phyloP scores from a whole-genome alignment of 2,329 filamentous ascomycete genomes.

The Lasiodiplodia sp. region DNA sequence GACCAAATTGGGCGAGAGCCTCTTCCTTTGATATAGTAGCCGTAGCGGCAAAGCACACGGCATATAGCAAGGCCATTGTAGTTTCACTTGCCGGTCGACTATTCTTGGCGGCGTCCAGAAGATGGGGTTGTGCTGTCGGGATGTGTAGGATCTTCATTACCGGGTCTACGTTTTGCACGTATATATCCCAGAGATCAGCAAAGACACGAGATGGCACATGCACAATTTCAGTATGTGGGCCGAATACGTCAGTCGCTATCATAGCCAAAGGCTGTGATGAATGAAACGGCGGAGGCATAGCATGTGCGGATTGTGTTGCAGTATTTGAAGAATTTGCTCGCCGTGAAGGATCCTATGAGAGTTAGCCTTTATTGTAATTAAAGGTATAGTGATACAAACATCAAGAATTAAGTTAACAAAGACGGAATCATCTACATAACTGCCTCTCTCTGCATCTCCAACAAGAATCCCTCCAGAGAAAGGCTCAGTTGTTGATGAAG shows the following conservation, averaged over 20 bases:
- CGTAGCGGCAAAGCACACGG: slow-evolving; percentile 5
- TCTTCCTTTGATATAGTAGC: neutral
- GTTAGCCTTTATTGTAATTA: neutral
- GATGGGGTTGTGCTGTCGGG: neutral
- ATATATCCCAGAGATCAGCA: neutral
- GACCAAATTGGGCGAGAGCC: neutral
- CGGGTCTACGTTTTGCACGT: neutral
- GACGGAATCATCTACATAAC: slow-evolving; percentile 15
- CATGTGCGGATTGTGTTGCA: neutral
- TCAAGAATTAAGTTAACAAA: neutral
- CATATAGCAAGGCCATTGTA: neutral
- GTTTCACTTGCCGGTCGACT: neutral
- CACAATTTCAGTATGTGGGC: neutral
- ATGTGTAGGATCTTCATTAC: slow-evolving; percentile 8
- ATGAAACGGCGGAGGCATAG: neutral
- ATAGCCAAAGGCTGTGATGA: neutral
- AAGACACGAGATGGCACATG: neutral
- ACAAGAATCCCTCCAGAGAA: neutral
- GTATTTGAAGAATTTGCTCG: neutral
- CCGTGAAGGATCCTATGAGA: neutral
- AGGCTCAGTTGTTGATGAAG: neutral
- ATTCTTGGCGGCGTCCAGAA: neutral
- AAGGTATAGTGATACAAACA: neutral
- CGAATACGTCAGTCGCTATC: slow-evolving; percentile 3
- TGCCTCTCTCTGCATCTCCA: slow-evolving; percentile 7